A percentile compares a stretch with the other conserved stretches of the same genome.
phyloP scores from a whole-genome alignment of 2,329 filamentous ascomycete species.

The Stachybotrys elegans region DNA sequence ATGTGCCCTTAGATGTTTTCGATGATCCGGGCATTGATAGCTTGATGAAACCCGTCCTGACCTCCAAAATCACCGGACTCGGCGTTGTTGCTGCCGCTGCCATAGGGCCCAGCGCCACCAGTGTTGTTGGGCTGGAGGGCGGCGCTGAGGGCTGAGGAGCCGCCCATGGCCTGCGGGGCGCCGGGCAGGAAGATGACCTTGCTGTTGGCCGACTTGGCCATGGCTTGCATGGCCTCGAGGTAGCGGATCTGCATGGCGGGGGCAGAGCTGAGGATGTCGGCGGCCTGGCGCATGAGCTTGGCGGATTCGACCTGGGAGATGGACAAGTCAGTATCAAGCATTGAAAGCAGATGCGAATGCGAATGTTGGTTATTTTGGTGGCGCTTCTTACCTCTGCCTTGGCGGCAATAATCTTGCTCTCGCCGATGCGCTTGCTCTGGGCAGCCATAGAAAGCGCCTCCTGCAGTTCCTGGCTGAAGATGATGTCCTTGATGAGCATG shows the following conservation, averaged over 20 bases:
- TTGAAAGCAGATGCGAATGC: neutral
- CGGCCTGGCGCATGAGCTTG: conserved; percentile 88
- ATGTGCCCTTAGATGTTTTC: conserved; percentile 74
- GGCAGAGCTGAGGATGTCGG: conserved; percentile 85
- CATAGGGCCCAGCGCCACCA: conserved; percentile 41
- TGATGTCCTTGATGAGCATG: conserved; percentile 99
- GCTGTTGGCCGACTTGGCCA: conserved; percentile 89
- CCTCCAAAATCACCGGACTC: conserved; percentile 47
- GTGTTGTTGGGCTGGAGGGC: conserved; percentile 33
- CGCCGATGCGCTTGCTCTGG: conserved; percentile 96
- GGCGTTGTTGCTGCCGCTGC: conserved; percentile 35
- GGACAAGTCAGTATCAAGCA: neutral
- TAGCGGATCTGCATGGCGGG: conserved; percentile 98
- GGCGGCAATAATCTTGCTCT: conserved; percentile 96
- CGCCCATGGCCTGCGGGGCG: conserved; percentile 49
- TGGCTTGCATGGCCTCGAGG: conserved; percentile 96
- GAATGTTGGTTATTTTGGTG: neutral
- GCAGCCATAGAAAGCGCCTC: conserved; percentile 97
- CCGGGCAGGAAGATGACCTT: conserved; percentile 83
- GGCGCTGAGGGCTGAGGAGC: conserved; percentile 33
- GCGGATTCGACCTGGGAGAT: conserved; percentile 89
- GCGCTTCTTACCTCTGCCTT: conserved; percentile 64
- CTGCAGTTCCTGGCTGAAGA: conserved; percentile 93
- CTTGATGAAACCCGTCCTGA: conserved; percentile 66
- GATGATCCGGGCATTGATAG: conserved; percentile 75